A percentile compares a stretch with the other conserved stretches of the same genome.
phyloP scores from a whole-genome alignment of 2,329 filamentous ascomycete genomes.

The Cladosporium sp. region DNA sequence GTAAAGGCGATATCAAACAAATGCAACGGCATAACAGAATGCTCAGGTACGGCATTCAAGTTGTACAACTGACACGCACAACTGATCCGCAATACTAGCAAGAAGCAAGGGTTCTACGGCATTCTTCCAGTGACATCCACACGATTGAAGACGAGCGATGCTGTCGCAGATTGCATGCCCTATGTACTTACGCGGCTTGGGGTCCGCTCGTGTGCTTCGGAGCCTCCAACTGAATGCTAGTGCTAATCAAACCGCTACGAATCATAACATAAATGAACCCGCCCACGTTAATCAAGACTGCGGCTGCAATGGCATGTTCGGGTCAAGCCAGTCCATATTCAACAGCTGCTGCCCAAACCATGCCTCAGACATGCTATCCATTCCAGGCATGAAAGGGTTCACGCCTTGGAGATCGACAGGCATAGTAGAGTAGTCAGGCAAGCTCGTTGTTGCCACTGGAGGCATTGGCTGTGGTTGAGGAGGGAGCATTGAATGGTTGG shows the following conservation, averaged over 20 bases:
- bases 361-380: conserved; percentile 28
- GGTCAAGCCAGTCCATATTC: conserved; percentile 30
- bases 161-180: not conserved
- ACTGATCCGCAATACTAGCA: not conserved
- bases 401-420: conserved; percentile 23
- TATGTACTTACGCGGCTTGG: not conserved
- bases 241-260: not conserved
- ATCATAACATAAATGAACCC: not conserved
- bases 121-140: not conserved
- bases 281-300: not conserved
- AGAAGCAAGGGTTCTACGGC: not conserved
- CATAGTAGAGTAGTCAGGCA: conserved; percentile 23
- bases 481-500: conserved; percentile 4
- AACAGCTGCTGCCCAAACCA: conserved; percentile 31
- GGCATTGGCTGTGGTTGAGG: conserved; percentile 5
- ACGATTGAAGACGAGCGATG: not conserved
- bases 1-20: not conserved
- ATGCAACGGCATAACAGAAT: not conserved
- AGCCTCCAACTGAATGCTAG: not conserved
- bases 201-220: conserved; percentile 1
- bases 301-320: conserved; percentile 12
- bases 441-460: not conserved
- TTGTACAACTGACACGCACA: not conserved
- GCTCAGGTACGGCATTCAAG: not conserved
- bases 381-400: conserved; percentile 22